Percentiles rank a stretch among this genome's conserved stretches.
phyloP scores from a whole-genome alignment of 2,329 filamentous ascomycete genomes.

The Aplosporella prunicola region DNA sequence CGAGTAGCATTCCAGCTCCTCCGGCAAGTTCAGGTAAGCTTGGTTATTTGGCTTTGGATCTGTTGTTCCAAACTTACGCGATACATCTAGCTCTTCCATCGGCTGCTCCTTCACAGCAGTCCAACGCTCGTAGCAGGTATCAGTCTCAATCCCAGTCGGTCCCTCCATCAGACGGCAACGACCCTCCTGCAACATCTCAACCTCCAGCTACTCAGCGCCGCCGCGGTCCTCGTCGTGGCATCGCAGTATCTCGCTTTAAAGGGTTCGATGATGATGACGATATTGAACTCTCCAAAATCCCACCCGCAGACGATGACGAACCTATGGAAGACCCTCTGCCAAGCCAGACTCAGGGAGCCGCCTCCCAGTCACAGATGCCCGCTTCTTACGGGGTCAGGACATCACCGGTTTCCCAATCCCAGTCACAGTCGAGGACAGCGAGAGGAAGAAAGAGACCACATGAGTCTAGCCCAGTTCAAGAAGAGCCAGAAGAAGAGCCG shows the following conservation, averaged over 20 bases:
- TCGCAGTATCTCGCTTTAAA: conserved; percentile 51
- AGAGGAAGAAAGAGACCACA: conserved; percentile 5
- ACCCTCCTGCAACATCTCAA: neutral
- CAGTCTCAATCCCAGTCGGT: neutral
- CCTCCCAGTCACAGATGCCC: too few species aligned
- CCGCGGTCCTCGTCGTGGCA: conserved; percentile 16
- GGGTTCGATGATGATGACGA: conserved; percentile 57
- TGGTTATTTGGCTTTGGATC: neutral
- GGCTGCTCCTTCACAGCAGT: neutral
- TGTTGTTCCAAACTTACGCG: neutral
- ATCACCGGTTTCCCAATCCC: conserved; percentile 21
- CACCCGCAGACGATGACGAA: neutral
- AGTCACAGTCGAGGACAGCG: neutral
- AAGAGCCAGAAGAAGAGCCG: neutral
- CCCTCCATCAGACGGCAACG: neutral
- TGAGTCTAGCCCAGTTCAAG: too few species aligned
- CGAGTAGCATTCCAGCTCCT: conserved; percentile 16
- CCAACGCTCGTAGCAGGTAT: neutral
- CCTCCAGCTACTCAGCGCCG: conserved; percentile 1
- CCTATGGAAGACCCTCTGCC: conserved; percentile 3
- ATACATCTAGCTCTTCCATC: neutral
- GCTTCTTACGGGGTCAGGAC: conserved; percentile 17
- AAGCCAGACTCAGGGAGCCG: conserved; percentile 23
- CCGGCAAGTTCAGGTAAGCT: conserved; percentile 12
- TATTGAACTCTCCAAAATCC: neutral